Base-by-base conservation (phyloP, 2,329 filamentous ascomycete genomes). In the Amylocarpus encephaloides region DNA sequence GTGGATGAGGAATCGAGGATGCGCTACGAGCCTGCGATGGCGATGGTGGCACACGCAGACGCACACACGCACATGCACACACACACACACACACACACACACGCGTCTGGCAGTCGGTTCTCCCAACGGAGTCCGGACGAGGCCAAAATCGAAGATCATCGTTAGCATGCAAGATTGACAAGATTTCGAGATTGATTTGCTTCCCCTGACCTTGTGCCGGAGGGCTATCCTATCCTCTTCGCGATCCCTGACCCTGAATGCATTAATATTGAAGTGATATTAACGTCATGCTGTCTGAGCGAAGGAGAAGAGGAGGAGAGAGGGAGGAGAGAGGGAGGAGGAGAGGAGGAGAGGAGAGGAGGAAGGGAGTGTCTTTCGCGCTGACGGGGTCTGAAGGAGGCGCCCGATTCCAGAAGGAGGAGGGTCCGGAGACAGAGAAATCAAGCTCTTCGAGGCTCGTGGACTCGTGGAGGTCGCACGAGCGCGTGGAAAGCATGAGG, bases 71-170 rank as follows among this genome's bases (percentile, higher is more conserved):
- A n/a, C n/a, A n/a, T n/a, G n/a, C n/a, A n/a, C n/a, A n/a, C n/a
- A n/a, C n/a, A n/a, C n/a, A n/a, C n/a, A n/a, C n/a, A n/a, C n/a
- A n/a, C n/a, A n/a, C n/a, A 7, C 22, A 4, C 7, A 7, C 22
- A 26, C 22, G 22, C 22, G 22, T 26, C 22, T 26, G 22, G 22
- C 22, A 26, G 22, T 26, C 22, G 4, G 22, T 26, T 4, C 22
- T 26, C n/a, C n/a, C n/a, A n/a, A n/a, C n/a, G n/a, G n/a, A n/a
- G n/a, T n/a, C n/a, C 36, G 36, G 13, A 18, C 5, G 13, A 16
- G 16, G n/a, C 16, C n/a, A 11, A 16, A 51, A 58, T 52, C 50
- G 46, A 48, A 53, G 57, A 59, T 56, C 51, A 46, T 48, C 48
- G 53, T 55, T 34, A 47, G 43, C 50, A 55, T 53, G 38, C 38